These are phyloP conservation scores for Aspergillus sparsus DNA, from an alignment of 495 filamentous ascomycete species.

Conservation along the genomic window DNA sequence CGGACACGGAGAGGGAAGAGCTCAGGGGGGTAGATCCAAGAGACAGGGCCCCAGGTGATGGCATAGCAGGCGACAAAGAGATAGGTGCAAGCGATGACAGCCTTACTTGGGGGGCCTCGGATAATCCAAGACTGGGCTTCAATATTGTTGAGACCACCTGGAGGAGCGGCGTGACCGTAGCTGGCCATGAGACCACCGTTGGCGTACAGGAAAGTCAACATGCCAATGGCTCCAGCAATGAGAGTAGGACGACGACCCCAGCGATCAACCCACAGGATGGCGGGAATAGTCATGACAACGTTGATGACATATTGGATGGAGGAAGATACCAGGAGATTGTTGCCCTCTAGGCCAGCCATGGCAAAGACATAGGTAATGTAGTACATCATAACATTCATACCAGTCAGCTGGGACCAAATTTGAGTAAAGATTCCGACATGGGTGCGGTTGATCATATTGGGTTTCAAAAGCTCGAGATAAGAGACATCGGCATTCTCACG, in stretches of 20 bases:
- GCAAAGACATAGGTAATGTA: constrained; percentile 67
- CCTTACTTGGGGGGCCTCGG: constrained; percentile 39
- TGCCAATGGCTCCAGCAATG: constrained; percentile 63
- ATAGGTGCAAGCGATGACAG: constrained; percentile 64
- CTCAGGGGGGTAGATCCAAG: constrained; percentile 69
- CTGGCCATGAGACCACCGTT: constrained; percentile 68
- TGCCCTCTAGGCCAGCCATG: constrained; percentile 64
- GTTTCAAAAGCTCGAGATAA: constrained; percentile 69
- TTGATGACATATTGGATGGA: constrained; percentile 74
- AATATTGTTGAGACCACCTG: constrained; percentile 41
- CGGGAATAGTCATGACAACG: constrained; percentile 54
- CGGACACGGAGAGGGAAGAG: constrained; percentile 66
- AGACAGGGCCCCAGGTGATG: constrained; percentile 63
- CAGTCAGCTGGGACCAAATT: constrained; percentile 82
- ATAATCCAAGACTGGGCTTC: constrained; percentile 44
- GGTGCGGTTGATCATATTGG: constrained; percentile 73
- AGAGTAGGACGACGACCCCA: constrained; percentile 68
- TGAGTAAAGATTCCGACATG: constrained; percentile 76
- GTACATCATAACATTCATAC: constrained; percentile 84
- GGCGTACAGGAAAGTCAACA: constrained; percentile 68
- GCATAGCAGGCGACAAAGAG: constrained; percentile 64
- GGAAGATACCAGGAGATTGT: constrained; percentile 64
- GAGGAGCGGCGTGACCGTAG: constrained; percentile 53
- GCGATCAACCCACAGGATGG: constrained; percentile 59
- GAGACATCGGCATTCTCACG: constrained; percentile 59